phyloP scores from a whole-genome alignment of 495 filamentous ascomycete species.

The Tetracladium setigerum region DNA sequence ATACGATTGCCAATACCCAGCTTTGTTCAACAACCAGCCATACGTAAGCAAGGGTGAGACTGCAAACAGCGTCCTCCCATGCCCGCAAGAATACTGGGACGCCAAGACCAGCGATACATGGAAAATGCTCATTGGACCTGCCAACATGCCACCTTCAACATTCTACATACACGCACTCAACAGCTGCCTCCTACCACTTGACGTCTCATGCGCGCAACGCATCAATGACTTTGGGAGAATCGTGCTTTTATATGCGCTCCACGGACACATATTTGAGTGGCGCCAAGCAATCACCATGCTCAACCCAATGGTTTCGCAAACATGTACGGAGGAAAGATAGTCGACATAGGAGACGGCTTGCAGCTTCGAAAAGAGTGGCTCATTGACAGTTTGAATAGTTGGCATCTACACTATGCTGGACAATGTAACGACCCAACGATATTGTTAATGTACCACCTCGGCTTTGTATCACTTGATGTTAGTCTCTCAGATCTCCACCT shows the following conservation, averaged over 20 bases:
- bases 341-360: background rate
- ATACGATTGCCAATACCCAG: background rate
- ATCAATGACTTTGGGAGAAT: background rate
- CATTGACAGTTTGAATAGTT: background rate
- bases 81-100: background rate
- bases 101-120: background rate
- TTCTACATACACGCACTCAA: background rate
- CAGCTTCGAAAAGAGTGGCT: background rate
- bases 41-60: background rate
- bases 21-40: background rate
- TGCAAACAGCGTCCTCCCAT: background rate
- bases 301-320: background rate
- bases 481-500: background rate
- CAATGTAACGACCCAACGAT: too few species aligned
- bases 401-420: background rate
- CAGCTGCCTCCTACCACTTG: background rate
- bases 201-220: background rate
- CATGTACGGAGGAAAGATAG: background rate
- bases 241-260: background rate
- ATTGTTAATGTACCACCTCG: background rate
- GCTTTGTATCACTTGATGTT: background rate
- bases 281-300: background rate
- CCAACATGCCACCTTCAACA: background rate
- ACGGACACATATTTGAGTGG: background rate
- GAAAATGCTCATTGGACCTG: conserved; percentile 1